phyloP scores from a whole-genome alignment of 345 rosid genomes.

The Laguncularia racemosa region DNA sequence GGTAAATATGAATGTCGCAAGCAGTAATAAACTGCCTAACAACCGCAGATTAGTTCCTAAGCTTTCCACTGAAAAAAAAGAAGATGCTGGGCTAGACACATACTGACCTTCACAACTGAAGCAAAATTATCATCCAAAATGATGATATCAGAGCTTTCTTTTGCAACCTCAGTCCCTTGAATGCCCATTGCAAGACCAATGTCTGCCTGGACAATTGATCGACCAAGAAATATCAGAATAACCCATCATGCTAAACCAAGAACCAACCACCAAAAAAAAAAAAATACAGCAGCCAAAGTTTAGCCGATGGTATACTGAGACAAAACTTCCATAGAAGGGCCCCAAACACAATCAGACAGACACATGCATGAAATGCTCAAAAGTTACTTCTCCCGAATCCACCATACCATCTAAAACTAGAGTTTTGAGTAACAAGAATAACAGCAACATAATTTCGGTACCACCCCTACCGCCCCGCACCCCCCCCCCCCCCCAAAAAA shows the following conservation, averaged over 20 bases:
- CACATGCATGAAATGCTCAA: neutral
- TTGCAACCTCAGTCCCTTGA: constrained; percentile 97
- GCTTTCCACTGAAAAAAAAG: too few species aligned
- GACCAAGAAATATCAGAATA: neutral
- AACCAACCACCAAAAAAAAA: neutral
- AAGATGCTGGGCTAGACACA: neutral
- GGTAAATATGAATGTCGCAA: too few species aligned
- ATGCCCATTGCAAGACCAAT: constrained; percentile 99
- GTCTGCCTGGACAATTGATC: constrained; percentile 54
- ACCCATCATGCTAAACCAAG: constrained; percentile 1
- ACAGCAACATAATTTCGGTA: neutral
- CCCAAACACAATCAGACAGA: neutral
- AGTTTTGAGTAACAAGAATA: too few species aligned
- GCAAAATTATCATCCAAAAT: constrained; percentile 90
- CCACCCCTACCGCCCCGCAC: neutral
- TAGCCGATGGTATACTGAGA: too few species aligned
- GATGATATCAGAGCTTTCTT: constrained; percentile 95
- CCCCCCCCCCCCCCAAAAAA: neutral
- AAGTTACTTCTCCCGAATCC: neutral
- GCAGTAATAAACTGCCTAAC: too few species aligned
- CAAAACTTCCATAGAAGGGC: neutral
- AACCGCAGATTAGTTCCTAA: too few species aligned
- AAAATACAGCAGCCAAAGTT: too few species aligned
- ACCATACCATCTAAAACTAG: too few species aligned
- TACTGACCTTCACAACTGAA: constrained; percentile 86